Evolutionary conservation across 2,329 filamentous ascomycete species (phyloP).

Genomic region (Talaromyces sp.): DNA sequence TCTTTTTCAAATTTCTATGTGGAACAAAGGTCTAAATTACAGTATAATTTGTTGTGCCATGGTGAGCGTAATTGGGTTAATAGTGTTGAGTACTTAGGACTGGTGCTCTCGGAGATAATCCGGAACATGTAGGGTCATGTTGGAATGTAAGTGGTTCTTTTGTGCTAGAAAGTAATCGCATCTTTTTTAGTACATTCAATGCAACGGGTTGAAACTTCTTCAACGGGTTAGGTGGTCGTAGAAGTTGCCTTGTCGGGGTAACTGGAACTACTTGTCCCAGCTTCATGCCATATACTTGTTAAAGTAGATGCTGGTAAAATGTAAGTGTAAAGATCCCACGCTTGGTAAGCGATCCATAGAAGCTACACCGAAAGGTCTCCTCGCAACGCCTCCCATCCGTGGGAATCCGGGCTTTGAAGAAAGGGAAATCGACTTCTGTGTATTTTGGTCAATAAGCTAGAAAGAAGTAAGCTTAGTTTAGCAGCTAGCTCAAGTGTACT

Average conservation of each 20-base stretch:
- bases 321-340: not conserved
- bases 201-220: too few relatives aligned
- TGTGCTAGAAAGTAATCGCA: not conserved
- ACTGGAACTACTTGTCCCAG: not conserved
- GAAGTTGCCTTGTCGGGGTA: not conserved
- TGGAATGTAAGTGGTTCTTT: not conserved
- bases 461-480: not conserved
- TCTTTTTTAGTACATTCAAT: too few relatives aligned
- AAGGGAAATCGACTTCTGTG: not conserved
- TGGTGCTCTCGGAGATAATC: not conserved
- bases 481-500: not conserved
- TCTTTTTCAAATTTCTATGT: not conserved
- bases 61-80: not conserved
- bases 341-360: not conserved
- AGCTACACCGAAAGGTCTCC: not conserved
- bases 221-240: too few relatives aligned
- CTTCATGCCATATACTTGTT: not conserved
- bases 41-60: not conserved
- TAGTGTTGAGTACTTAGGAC: not conserved
- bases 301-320: not conserved
- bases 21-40: not conserved
- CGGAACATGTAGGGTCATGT: not conserved
- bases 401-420: not conserved
- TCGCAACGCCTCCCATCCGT: not conserved
- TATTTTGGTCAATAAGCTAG: not conserved